Conservation (phyloP, 768 basidiomycete genomes). For the Lentinula raphanica region DNA sequence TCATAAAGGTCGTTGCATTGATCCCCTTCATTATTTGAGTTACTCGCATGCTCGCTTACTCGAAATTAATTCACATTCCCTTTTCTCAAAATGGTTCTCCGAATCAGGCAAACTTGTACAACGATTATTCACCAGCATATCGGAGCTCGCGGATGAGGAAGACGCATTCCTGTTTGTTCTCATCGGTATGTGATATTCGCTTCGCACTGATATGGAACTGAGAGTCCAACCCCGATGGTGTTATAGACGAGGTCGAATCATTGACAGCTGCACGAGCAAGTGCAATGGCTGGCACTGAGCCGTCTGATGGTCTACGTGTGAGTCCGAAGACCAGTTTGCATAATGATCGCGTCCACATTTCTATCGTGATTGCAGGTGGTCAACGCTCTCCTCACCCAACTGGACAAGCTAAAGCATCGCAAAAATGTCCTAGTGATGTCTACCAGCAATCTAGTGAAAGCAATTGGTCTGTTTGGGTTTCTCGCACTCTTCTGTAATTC, state of each 20-base stretch:
- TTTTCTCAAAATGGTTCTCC: slow-evolving; percentile 99
- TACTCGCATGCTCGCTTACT: slow-evolving; percentile 84
- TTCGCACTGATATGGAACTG: background rate
- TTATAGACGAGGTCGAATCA: slow-evolving; percentile 90
- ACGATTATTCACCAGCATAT: slow-evolving; percentile 82
- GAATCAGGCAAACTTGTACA: slow-evolving; percentile 98
- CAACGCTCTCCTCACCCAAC: slow-evolving; percentile 92
- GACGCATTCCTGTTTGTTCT: slow-evolving; percentile 88
- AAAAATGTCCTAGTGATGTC: slow-evolving; percentile 96
- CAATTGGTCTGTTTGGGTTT: slow-evolving; percentile 62
- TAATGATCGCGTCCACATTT: background rate
- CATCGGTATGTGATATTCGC: slow-evolving; percentile 80
- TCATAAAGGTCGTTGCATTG: background rate
- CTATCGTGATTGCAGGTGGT: slow-evolving; percentile 62
- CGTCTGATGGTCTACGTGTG: slow-evolving; percentile 88
- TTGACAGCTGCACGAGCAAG: slow-evolving; percentile 92
- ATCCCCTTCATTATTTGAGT: slow-evolving; percentile 31
- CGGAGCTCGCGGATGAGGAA: slow-evolving; percentile 89
- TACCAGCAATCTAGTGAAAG: slow-evolving; percentile 90
- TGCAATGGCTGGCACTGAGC: slow-evolving; percentile 93
- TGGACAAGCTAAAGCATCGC: slow-evolving; percentile 89
- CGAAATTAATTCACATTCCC: slow-evolving; percentile 97
- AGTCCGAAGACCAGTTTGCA: slow-evolving; percentile 16
- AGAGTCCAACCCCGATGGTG: slow-evolving; percentile 1
- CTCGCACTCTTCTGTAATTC: background rate